These are phyloP conservation scores for Zygosaccharomyces kombuchaensis DNA, from an alignment of 805 yeast species.

Conservation along the genomic window DNA sequence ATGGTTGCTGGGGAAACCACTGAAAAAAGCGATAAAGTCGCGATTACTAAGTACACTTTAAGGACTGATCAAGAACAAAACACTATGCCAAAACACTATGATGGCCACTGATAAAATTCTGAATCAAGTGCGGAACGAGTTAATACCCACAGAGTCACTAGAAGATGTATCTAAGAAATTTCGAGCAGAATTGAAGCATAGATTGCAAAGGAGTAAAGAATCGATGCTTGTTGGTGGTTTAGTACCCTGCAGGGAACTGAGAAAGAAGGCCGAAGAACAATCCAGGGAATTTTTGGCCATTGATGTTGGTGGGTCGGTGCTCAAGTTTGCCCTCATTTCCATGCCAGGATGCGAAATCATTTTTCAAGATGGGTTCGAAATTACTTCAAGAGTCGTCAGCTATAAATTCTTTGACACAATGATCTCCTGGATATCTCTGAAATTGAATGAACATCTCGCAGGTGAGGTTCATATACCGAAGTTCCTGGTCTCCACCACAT, in stretches of 20 bases:
- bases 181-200: conserved; percentile 14
- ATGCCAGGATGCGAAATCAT: conserved; percentile 14
- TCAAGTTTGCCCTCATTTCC: conserved; percentile 24
- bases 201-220: conserved; percentile 16
- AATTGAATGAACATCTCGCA: conserved; percentile 5
- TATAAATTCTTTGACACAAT: conserved; percentile 19
- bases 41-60: background rate
- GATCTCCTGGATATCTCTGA: conserved; percentile 17
- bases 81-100: background rate
- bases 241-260: background rate
- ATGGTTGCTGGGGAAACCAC: background rate
- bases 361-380: conserved; percentile 12
- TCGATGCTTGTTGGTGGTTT: conserved; percentile 23
- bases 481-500: conserved; percentile 34
- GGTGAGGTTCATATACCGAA: background rate
- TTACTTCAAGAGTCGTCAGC: conserved; percentile 18
- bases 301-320: conserved; percentile 30
- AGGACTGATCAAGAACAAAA: conserved; percentile 1
- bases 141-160: conserved; percentile 16
- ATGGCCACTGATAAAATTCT: background rate
- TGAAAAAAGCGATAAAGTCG: background rate
- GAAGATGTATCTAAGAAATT: conserved; percentile 13
- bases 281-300: conserved; percentile 17
- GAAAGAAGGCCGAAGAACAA: background rate
- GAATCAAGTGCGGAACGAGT: conserved; percentile 4